Conservation (phyloP, 2,329 filamentous ascomycete genomes). For the Sclerotinia subarctica region DNA sequence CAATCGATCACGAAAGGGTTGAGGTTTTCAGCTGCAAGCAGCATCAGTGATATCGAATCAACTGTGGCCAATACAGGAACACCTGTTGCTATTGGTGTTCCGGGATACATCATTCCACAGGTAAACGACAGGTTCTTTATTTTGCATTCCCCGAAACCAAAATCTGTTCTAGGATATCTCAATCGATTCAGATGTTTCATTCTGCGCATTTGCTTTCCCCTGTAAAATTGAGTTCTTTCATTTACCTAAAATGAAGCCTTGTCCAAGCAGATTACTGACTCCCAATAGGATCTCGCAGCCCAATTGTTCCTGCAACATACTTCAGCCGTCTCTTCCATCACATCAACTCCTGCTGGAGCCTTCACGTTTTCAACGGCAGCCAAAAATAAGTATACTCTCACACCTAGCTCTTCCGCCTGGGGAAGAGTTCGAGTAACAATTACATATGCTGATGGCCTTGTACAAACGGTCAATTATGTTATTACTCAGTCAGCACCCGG, state of each 20-base stretch:
- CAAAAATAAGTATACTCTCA: constrained; percentile 43
- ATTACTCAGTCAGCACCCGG: constrained; percentile 49
- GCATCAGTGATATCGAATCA: constrained; percentile 48
- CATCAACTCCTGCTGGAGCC: constrained; percentile 41
- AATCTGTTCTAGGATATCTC: too few relatives aligned
- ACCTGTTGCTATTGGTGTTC: constrained; percentile 51
- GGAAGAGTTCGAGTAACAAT: constrained; percentile 50
- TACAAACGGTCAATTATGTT: constrained; percentile 56
- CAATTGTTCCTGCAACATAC: constrained; percentile 46
- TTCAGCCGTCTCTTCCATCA: constrained; percentile 43
- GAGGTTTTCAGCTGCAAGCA: constrained; percentile 48
- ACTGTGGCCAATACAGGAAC: constrained; percentile 44
- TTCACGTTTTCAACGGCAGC: constrained; percentile 39
- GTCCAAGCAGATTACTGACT: neutral
- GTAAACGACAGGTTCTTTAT: neutral
- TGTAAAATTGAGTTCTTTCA: too few relatives aligned
- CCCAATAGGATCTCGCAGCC: constrained; percentile 42
- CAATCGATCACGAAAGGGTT: constrained; percentile 49
- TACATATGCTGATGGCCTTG: constrained; percentile 46
- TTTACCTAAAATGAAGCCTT: too few relatives aligned
- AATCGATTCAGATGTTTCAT: neutral
- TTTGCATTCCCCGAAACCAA: neutral
- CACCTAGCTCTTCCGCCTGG: constrained; percentile 45
- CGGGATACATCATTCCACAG: constrained; percentile 52
- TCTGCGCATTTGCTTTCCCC: neutral